Conservation (phyloP, 164 flowering plant genomes). For the Liriodendron chinense region DNA sequence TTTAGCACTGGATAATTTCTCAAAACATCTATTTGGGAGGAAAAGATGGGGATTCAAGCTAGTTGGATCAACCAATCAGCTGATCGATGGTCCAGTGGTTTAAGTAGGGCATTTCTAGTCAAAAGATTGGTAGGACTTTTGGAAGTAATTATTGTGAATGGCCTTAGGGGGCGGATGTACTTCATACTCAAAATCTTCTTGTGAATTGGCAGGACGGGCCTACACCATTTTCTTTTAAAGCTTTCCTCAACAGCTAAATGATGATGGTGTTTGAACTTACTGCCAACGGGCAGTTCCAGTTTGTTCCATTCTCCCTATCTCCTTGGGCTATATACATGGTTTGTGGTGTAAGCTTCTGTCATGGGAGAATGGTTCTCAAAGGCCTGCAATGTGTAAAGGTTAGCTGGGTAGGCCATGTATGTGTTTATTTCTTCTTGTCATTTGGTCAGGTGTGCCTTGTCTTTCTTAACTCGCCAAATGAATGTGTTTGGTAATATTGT, state of each 20-base stretch:
- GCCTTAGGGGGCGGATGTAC: neutral
- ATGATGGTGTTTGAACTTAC: neutral
- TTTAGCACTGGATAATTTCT: too few relatives aligned
- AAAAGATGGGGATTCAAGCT: too few relatives aligned
- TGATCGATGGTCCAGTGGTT: too few relatives aligned
- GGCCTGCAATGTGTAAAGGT: too few relatives aligned
- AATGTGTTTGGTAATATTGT: too few relatives aligned
- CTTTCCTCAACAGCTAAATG: constrained; percentile 61
- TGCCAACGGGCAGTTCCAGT: neutral
- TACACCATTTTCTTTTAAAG: constrained; percentile 66
- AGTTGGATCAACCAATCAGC: too few relatives aligned
- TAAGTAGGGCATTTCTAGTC: neutral
- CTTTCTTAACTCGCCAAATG: too few relatives aligned
- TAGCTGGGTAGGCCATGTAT: too few relatives aligned
- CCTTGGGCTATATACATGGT: constrained; percentile 11
- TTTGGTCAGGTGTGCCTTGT: too few relatives aligned
- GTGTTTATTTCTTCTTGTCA: too few relatives aligned
- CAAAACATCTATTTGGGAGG: too few relatives aligned
- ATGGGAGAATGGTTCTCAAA: neutral
- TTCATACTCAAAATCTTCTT: constrained; percentile 1
- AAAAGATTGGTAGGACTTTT: neutral
- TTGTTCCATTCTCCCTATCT: constrained; percentile 7
- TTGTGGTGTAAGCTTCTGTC: constrained; percentile 14
- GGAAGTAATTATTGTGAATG: neutral
- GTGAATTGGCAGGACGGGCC: constrained; percentile 48